Percentiles rank a stretch among this genome's conserved stretches.
Evolutionary conservation across 257 asterid species (phyloP).

Genomic region (Eustoma russellianum): DNA sequence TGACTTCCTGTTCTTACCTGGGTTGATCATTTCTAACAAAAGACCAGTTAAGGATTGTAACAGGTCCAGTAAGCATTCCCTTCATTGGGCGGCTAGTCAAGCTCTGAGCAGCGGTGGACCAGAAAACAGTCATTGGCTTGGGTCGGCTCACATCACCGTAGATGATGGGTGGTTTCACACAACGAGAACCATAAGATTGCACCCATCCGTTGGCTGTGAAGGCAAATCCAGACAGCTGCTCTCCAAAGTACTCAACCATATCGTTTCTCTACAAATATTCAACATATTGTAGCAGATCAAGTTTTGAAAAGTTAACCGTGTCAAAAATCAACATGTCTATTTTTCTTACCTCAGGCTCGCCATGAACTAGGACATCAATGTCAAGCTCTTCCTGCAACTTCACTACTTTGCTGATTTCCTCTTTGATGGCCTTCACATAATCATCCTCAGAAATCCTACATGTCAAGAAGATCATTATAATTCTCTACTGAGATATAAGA

Average conservation of each 20-base stretch:
- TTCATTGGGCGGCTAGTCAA: conserved; percentile 99
- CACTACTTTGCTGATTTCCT: conserved; percentile 89
- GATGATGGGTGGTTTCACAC: conserved; percentile 98
- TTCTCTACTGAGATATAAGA: not conserved
- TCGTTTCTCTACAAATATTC: conserved; percentile 68
- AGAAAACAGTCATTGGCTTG: conserved; percentile 91
- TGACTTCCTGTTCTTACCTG: conserved; percentile 31
- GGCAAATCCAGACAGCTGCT: conserved; percentile 93
- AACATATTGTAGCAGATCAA: conserved; percentile 7
- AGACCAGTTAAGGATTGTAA: conserved; percentile 97
- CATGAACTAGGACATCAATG: conserved; percentile 96
- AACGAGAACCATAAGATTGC: conserved; percentile 95
- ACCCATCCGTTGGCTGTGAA: conserved; percentile 99
- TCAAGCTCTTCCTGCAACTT: conserved; percentile 98
- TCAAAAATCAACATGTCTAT: not conserved
- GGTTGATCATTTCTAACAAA: conserved; percentile 96
- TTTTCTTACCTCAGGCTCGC: conserved; percentile 91
- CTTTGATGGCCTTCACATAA: conserved; percentile 65
- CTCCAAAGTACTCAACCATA: conserved; percentile 99
- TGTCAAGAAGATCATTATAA: conserved; percentile 11
- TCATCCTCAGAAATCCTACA: conserved; percentile 88
- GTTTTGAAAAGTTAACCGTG: not conserved
- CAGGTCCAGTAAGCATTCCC: conserved; percentile 99
- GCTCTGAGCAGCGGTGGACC: conserved; percentile 94
- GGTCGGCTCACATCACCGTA: conserved; percentile 99